Percentiles rank a stretch among this genome's conserved stretches.
Evolutionary conservation across 495 filamentous ascomycete species (phyloP).

Genomic region (Aspergillus bertholletiae): DNA sequence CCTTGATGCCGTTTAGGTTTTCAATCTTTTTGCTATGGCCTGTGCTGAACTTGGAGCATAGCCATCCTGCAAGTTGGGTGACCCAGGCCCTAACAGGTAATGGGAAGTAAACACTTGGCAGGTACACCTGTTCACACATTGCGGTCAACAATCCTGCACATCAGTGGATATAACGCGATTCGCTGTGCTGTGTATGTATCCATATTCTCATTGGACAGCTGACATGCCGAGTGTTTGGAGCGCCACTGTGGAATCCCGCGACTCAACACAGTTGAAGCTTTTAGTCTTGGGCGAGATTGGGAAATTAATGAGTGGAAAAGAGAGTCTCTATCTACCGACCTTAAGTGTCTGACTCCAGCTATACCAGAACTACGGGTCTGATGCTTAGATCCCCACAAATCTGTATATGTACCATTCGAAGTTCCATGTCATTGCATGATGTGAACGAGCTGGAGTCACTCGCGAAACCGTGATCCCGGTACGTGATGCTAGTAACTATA

Average conservation of each 20-base stretch:
- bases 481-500: not conserved
- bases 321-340: not conserved
- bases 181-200: not conserved
- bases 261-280: not conserved
- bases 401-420: not conserved
- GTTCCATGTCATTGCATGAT: not conserved
- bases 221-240: not conserved
- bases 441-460: not conserved
- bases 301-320: not conserved
- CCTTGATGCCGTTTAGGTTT: too few relatives aligned
- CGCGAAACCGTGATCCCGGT: not conserved
- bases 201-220: not conserved
- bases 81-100: not conserved
- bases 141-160: not conserved
- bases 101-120: not conserved
- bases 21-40: not conserved
- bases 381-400: not conserved
- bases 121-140: not conserved
- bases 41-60: not conserved
- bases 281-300: not conserved
- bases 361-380: not conserved
- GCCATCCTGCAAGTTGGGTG: not conserved
- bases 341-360: not conserved
- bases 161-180: not conserved
- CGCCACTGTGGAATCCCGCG: not conserved